Conservation (phyloP, 2,329 filamentous ascomycete genomes). For the Paecilomyces niveus region DNA sequence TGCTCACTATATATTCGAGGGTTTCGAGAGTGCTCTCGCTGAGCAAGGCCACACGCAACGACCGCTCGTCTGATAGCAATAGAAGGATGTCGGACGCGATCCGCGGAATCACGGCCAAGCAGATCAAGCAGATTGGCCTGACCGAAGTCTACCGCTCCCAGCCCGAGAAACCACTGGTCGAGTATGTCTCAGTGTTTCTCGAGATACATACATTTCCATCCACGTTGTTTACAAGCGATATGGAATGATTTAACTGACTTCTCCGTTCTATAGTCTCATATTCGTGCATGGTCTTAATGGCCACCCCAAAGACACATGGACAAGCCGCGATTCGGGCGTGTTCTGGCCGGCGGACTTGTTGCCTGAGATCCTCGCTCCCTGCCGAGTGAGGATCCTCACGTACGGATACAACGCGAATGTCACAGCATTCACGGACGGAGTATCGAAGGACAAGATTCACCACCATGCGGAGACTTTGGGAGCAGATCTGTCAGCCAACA, state of each 20-base stretch:
- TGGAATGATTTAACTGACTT: neutral
- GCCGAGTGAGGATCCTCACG: conserved; percentile 58
- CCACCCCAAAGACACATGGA: conserved; percentile 57
- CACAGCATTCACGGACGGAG: conserved; percentile 44
- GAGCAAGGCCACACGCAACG: neutral
- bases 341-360: conserved; percentile 67
- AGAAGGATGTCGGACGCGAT: neutral
- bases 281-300: conserved; percentile 67
- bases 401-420: conserved; percentile 70
- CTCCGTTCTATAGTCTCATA: conserved; percentile 44
- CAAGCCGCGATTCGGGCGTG: conserved; percentile 40
- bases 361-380: conserved; percentile 50
- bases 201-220: neutral
- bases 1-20: neutral
- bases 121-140: conserved; percentile 33
- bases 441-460: conserved; percentile 59
- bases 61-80: neutral
- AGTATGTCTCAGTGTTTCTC: conserved; percentile 14
- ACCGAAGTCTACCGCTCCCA: conserved; percentile 33
- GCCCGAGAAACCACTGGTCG: conserved; percentile 29
- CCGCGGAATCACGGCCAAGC: neutral
- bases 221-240: neutral
- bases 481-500: conserved; percentile 55
- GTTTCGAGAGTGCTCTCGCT: neutral
- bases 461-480: conserved; percentile 66